Conservation (phyloP, 2,329 filamentous ascomycete species). For the Graphilbum sp. region DNA sequence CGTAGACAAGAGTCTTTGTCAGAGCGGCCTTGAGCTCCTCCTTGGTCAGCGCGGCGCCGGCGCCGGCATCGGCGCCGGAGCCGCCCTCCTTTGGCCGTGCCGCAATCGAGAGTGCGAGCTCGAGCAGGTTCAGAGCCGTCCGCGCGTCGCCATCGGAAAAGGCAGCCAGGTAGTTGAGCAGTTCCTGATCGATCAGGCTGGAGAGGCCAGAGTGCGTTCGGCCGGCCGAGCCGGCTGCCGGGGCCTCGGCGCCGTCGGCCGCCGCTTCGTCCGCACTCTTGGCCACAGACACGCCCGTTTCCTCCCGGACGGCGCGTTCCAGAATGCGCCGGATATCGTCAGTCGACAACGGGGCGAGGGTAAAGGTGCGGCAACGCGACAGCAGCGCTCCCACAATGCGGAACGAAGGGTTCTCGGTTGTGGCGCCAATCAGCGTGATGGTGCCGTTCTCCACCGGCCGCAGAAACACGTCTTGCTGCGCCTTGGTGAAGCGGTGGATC, state of each 20-base stretch:
- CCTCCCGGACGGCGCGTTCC: conserved; percentile 51
- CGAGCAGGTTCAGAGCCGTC: conserved; percentile 81
- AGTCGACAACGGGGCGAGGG: conserved; percentile 56
- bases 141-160: conserved; percentile 89
- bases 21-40: conserved; percentile 65
- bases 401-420: conserved; percentile 93
- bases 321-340: conserved; percentile 61
- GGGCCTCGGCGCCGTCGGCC: conserved; percentile 12
- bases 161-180: conserved; percentile 65
- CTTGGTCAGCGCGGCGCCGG: conserved; percentile 47
- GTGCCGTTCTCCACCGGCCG: conserved; percentile 82
- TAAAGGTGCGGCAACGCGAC: conserved; percentile 83
- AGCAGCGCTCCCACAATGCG: conserved; percentile 78
- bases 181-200: conserved; percentile 55
- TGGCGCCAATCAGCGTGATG: conserved; percentile 84
- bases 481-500: conserved; percentile 81
- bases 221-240: no score
- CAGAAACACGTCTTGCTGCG: conserved; percentile 88
- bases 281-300: conserved; percentile 17
- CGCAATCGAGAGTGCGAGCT: conserved; percentile 69
- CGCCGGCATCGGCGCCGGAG: conserved; percentile 21
- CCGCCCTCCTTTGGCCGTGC: conserved; percentile 10
- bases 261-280: conserved; percentile 5
- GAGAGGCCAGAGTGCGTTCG: conserved; percentile 22
- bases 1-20: conserved; percentile 88